Evolutionary conservation across 352 stramenopile species (phyloP), one percentile per base, ranked within the genome.

Genomic region (Pythium oligandrum): DNA sequence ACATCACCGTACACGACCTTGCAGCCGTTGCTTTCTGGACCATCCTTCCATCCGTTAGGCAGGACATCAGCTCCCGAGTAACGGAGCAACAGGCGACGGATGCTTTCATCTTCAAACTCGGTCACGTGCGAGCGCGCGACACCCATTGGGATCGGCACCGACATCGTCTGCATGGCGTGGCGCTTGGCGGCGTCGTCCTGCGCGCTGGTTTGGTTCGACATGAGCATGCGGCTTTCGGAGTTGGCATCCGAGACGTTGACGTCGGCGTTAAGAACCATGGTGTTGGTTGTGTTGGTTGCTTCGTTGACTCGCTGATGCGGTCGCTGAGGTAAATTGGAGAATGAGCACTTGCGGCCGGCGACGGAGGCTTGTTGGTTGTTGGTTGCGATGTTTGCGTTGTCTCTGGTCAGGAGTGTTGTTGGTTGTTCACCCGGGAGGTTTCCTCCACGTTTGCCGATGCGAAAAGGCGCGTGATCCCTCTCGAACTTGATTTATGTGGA

Each of bases 1-100:
- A 89, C 65, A 12, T 85, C 73, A 35, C 78, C 80, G 61, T 86
- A 86, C 38, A 83, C 65, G 34, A 93, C 83, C 53, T 89, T 71
- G 56, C 88, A 86, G 52, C 78, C 79, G 46, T 90, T 77, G 49
- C 59, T 88, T 40, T 65, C 61, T 0, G 83, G 83, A 17, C 83
- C 83, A 3, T 84, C 58, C 43, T 70, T 71, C 83, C 83, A 93
- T 3, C 78, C 78, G 48, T 69, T 72, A 4, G 76, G 75, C 7
- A 85, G 50, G 33, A 93, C 77, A 40, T 90, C 83, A 1, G 55
- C 45, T 34, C 83, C 83, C 3, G 70, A 53, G 59, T 84, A 76
- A 44, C 82, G 79, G 51, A 72, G 66, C 31, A 88, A 57, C 37
- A 88, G 57, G 38, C 73, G 73, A 48, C 66, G 59, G 4, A 90